Conservation (phyloP, 176 grass and related monocot genomes). For the Triticum dicoccoides region DNA sequence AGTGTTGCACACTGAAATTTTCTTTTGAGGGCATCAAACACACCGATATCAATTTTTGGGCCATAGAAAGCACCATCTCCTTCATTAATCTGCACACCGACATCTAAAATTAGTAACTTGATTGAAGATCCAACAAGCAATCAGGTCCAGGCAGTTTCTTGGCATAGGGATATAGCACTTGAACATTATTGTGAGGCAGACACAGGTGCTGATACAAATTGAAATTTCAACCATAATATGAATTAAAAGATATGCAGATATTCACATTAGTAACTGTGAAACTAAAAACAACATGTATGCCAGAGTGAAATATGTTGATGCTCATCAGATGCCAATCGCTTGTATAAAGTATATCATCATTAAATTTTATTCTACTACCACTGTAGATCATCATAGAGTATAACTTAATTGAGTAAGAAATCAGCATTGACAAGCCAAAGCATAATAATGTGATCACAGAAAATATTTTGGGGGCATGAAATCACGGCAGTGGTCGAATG, state of each 20-base stretch:
- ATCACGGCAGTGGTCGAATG: background rate
- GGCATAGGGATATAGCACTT: background rate
- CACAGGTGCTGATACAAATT: no score
- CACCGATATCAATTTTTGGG: slow-evolving; percentile 98
- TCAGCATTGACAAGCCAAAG: background rate
- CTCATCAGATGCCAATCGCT: background rate
- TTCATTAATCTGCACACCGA: slow-evolving; percentile 76
- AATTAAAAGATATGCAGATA: background rate
- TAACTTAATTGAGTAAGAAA: background rate
- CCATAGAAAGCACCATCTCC: slow-evolving; percentile 99
- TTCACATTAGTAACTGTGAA: background rate
- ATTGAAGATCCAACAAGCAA: background rate
- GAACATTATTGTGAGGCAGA: background rate
- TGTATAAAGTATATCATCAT: background rate
- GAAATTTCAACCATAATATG: background rate
- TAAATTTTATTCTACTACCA: background rate
- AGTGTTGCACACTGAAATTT: slow-evolving; percentile 98
- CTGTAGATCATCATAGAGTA: background rate
- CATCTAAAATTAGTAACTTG: slow-evolving; percentile 1
- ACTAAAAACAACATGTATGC: background rate
- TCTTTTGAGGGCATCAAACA: slow-evolving; percentile 95
- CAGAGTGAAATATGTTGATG: background rate
- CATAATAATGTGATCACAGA: background rate
- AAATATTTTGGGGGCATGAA: background rate
- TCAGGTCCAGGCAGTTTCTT: background rate